phyloP scores from a whole-genome alignment of 129 eudicot genomes.

The Solidago caesia region DNA sequence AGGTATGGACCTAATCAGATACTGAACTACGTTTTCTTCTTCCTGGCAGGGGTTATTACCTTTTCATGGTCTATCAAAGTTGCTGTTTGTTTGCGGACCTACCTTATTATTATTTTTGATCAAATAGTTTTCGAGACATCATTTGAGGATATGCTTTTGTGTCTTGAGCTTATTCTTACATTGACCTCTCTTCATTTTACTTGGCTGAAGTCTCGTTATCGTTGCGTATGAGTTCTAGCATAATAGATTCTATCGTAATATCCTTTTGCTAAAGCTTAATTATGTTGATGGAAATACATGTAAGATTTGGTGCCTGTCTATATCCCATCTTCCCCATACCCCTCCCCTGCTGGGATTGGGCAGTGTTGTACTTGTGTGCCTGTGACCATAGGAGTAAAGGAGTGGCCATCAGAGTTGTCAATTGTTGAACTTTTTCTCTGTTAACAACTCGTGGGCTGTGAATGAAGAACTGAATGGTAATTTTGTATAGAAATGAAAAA shows the following conservation, averaged over 20 bases:
- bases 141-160: background rate
- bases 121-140: background rate
- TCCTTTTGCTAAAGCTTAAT: conserved; percentile 9
- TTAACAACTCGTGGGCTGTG: background rate
- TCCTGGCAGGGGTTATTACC: background rate
- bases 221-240: conserved; percentile 6
- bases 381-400: conserved; percentile 7
- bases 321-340: too few species aligned
- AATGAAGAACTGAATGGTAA: background rate
- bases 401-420: conserved; percentile 16
- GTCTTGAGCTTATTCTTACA: conserved; percentile 1
- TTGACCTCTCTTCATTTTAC: conserved; percentile 10
- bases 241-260: background rate
- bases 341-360: too few species aligned
- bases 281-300: background rate
- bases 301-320: background rate
- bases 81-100: conserved; percentile 18
- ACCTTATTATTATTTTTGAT: conserved; percentile 1
- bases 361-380: background rate
- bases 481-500: background rate
- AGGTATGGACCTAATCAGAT: conserved; percentile 43
- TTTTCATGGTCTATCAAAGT: conserved; percentile 13
- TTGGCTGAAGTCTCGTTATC: background rate
- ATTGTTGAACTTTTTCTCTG: background rate
- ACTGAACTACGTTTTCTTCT: background rate